Percentiles rank a stretch among this genome's conserved stretches.
These are phyloP conservation scores for Leccinellum rugosiceps DNA, from an alignment of 768 basidiomycete species.

Conservation along the genomic window DNA sequence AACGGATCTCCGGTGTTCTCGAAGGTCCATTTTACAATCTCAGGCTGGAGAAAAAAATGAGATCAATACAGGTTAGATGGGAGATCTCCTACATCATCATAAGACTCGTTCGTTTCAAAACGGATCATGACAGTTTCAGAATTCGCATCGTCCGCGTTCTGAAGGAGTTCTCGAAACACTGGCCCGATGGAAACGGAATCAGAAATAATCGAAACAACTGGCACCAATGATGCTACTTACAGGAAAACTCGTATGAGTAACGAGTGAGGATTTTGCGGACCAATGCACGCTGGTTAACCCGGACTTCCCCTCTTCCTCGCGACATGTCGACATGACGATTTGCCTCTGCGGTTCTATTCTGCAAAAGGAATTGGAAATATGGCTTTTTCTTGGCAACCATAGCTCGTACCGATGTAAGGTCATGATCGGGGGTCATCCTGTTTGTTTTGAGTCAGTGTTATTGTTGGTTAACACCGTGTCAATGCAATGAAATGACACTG, in stretches of 20 bases:
- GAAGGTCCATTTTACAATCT: neutral
- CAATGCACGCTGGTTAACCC: constrained; percentile 88
- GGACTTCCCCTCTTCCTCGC: no score
- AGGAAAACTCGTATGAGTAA: constrained; percentile 90
- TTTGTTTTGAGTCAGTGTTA: no score
- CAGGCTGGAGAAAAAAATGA: constrained; percentile 28
- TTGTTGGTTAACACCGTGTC: no score
- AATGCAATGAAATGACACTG: no score
- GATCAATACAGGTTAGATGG: no score
- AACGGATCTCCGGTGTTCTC: constrained; percentile 65
- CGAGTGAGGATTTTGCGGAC: constrained; percentile 94
- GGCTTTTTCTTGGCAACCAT: no score
- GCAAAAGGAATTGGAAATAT: no score
- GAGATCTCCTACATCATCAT: no score
- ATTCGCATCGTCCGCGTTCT: constrained; percentile 26
- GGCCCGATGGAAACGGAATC: constrained; percentile 38
- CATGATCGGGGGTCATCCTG: no score
- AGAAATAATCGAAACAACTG: neutral
- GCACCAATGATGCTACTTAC: constrained; percentile 30
- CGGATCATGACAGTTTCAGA: constrained; percentile 70
- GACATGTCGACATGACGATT: no score
- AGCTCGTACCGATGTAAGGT: no score
- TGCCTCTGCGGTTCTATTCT: no score
- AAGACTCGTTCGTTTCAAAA: constrained; percentile 69
- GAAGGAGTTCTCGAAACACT: constrained; percentile 44